Conservation (phyloP, 805 yeast genomes). For the Candida montana region DNA sequence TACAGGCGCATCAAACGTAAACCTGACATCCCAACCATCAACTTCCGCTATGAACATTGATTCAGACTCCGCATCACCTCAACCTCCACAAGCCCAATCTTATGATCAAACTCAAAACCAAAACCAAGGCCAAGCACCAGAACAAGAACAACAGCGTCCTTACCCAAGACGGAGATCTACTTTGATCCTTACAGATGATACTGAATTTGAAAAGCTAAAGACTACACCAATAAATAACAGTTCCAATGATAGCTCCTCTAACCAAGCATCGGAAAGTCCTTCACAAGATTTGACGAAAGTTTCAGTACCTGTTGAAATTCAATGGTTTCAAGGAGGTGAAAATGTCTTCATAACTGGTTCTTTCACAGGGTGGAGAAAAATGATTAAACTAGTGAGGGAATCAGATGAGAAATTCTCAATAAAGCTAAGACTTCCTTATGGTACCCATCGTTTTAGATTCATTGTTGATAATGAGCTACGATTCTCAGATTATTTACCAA, state of each 20-base stretch:
- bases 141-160: constrained; percentile 1
- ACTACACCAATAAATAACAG: constrained; percentile 29
- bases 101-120: neutral
- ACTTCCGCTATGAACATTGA: constrained; percentile 25
- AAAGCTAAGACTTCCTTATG: constrained; percentile 75
- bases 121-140: no score
- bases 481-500: constrained; percentile 84
- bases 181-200: constrained; percentile 63
- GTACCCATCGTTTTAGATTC: constrained; percentile 89
- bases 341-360: constrained; percentile 96
- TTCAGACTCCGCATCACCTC: constrained; percentile 1
- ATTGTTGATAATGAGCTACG: constrained; percentile 91
- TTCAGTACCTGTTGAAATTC: constrained; percentile 54
- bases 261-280: constrained; percentile 2
- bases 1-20: constrained; percentile 20
- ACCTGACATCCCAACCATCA: constrained; percentile 21
- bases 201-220: constrained; percentile 48
- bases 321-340: constrained; percentile 95
- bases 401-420: constrained; percentile 54
- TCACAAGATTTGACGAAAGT: constrained; percentile 5
- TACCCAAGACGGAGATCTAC: constrained; percentile 60
- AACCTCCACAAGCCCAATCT: neutral
- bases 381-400: constrained; percentile 77
- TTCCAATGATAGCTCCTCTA: neutral
- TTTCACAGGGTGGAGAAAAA: constrained; percentile 96